A percentile compares a stretch with the other conserved stretches of the same genome.
Conservation (phyloP, 768 basidiomycete species). For the Suillus americanus region DNA sequence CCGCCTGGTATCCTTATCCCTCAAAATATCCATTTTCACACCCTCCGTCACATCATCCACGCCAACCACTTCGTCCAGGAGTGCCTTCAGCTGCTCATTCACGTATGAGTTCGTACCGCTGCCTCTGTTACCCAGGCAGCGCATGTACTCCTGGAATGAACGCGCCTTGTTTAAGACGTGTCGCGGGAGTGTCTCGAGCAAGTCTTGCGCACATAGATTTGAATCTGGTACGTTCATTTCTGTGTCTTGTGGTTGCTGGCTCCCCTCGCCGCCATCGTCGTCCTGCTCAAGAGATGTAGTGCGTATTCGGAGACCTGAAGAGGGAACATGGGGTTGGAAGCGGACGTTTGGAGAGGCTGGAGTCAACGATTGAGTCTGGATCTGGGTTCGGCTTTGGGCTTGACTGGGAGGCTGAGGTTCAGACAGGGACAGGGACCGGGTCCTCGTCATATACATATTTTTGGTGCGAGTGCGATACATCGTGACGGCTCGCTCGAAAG, state of each 20-base stretch:
- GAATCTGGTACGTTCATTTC: background rate
- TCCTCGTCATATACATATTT: slow-evolving; percentile 16
- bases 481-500: slow-evolving; percentile 46
- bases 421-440: background rate
- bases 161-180: slow-evolving; percentile 38
- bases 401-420: background rate
- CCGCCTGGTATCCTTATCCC: slow-evolving; percentile 42
- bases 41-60: slow-evolving; percentile 30
- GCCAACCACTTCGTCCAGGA: slow-evolving; percentile 44
- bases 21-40: slow-evolving; percentile 41
- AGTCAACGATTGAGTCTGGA: background rate
- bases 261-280: background rate
- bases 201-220: slow-evolving; percentile 21
- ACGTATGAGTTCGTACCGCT: slow-evolving; percentile 11
- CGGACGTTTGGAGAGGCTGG: slow-evolving; percentile 5
- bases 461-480: slow-evolving; percentile 38
- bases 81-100: slow-evolving; percentile 25
- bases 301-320: background rate
- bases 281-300: background rate
- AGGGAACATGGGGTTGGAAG: slow-evolving; percentile 3
- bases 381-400: slow-evolving; percentile 10
- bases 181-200: slow-evolving; percentile 39
- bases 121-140: slow-evolving; percentile 25
- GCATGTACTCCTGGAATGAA: slow-evolving; percentile 42
- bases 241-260: background rate